Conservation (phyloP, 192 early-diverging fungal genomes). For the Phycomyces nitens region DNA sequence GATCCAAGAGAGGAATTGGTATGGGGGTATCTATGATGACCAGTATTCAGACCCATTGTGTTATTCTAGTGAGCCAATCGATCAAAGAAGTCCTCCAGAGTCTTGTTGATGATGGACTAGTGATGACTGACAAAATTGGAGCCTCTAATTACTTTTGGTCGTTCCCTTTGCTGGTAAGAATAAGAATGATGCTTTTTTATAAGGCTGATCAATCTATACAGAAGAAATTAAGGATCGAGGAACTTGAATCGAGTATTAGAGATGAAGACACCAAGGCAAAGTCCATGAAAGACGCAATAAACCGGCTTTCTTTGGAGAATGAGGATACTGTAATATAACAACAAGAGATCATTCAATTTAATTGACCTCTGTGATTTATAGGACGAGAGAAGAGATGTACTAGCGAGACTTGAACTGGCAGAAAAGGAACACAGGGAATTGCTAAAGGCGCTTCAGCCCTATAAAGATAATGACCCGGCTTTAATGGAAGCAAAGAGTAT, state of each 20-base stretch:
- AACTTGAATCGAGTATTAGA: conserved; percentile 44
- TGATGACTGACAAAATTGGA: conserved; percentile 81
- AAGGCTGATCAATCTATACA: background rate
- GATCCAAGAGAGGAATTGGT: conserved; percentile 83
- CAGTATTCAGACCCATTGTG: background rate
- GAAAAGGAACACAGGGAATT: conserved; percentile 41
- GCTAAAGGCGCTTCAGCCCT: conserved; percentile 58
- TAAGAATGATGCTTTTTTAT: conserved; percentile 36
- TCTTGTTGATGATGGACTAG: conserved; percentile 78
- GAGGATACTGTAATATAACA: background rate
- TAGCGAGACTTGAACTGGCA: conserved; percentile 42
- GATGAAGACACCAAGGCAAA: conserved; percentile 7
- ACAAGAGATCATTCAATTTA: background rate
- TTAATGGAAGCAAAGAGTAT: conserved; percentile 64
- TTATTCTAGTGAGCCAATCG: conserved; percentile 57
- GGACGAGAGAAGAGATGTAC: conserved; percentile 2
- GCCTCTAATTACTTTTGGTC: conserved; percentile 91
- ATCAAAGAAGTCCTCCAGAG: conserved; percentile 83
- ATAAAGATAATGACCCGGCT: conserved; percentile 74
- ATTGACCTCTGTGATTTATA: background rate
- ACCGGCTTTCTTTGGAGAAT: conserved; percentile 22
- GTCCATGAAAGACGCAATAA: too few relatives aligned
- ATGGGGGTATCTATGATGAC: conserved; percentile 6
- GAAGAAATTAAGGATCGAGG: conserved; percentile 25
- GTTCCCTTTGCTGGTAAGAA: conserved; percentile 69